Evolutionary conservation across 257 asterid species (phyloP).

Genomic region (Nicotiana tabacum): DNA sequence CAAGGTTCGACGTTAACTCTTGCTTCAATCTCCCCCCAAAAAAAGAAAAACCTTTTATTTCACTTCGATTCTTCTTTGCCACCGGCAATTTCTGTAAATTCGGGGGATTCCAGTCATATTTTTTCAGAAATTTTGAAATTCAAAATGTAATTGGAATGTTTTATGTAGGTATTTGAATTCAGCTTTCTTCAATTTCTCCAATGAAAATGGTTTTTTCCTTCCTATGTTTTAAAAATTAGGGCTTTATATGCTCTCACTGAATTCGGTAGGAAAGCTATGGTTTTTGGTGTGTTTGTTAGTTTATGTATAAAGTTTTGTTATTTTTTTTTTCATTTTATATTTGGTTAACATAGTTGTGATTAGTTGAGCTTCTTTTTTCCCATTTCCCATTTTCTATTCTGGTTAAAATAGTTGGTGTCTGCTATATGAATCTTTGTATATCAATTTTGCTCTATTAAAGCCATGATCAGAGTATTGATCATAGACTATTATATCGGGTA

Average conservation of each 20-base stretch:
- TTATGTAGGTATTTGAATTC: neutral
- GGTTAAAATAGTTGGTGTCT: neutral
- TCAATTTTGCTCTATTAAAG: neutral
- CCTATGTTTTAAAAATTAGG: neutral
- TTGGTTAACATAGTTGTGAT: neutral
- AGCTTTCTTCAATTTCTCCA: neutral
- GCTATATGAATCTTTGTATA: neutral
- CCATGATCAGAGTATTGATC: slow-evolving; percentile 5
- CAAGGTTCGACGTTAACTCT: neutral
- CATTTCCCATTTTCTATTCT: neutral
- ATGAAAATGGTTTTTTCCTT: neutral
- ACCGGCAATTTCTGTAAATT: neutral
- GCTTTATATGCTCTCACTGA: neutral
- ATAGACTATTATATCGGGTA: neutral
- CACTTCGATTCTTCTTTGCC: neutral
- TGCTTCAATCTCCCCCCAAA: neutral
- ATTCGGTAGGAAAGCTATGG: neutral
- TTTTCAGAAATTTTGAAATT: neutral
- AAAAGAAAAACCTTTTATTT: neutral
- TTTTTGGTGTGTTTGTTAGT: neutral
- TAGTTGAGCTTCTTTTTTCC: neutral
- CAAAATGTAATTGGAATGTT: neutral
- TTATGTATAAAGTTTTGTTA: neutral
- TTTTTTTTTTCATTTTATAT: neutral
- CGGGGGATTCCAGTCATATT: neutral